Percentiles rank a stretch among this genome's conserved stretches.
phyloP scores from a whole-genome alignment of 371 early-diverging fungal genomes.

The Basidiobolus meristosporus region DNA sequence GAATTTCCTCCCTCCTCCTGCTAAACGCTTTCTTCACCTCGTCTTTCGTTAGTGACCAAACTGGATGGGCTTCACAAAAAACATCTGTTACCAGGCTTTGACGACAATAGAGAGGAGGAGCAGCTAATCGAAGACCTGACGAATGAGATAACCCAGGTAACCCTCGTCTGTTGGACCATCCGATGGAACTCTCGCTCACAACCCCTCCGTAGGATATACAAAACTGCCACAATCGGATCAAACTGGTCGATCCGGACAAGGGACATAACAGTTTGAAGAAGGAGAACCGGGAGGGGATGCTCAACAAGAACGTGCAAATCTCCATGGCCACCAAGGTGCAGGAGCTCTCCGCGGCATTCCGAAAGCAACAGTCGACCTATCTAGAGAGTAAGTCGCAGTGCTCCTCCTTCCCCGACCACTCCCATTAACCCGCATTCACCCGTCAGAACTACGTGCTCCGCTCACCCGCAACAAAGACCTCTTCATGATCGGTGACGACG shows the following conservation, averaged over 20 bases:
- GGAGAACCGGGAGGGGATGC: constrained; percentile 35
- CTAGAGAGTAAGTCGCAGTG: constrained; percentile 42
- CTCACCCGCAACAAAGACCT: too few species aligned
- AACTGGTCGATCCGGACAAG: constrained; percentile 34
- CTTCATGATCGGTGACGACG: not conserved
- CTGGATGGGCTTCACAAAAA: constrained; percentile 78
- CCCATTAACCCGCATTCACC: too few species aligned
- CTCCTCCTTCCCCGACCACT: not conserved
- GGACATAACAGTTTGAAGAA: constrained; percentile 10
- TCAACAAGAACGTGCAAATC: constrained; percentile 75
- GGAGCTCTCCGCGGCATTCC: constrained; percentile 56
- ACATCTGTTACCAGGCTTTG: constrained; percentile 84
- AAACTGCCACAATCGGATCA: constrained; percentile 57
- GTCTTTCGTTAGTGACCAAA: constrained; percentile 30
- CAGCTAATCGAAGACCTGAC: constrained; percentile 66
- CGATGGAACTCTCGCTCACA: not conserved
- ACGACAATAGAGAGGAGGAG: constrained; percentile 71
- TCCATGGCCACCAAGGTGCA: constrained; percentile 79
- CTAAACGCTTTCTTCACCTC: not conserved
- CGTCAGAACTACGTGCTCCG: too few species aligned
- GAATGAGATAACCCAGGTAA: constrained; percentile 59
- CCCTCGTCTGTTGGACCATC: not conserved
- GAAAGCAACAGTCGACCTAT: constrained; percentile 73
- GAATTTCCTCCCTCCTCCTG: not conserved
- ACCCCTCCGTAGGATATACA: constrained; percentile 50